Evolutionary conservation across 169 alveolate species (phyloP).

Genomic region (Eimeria acervulina): DNA sequence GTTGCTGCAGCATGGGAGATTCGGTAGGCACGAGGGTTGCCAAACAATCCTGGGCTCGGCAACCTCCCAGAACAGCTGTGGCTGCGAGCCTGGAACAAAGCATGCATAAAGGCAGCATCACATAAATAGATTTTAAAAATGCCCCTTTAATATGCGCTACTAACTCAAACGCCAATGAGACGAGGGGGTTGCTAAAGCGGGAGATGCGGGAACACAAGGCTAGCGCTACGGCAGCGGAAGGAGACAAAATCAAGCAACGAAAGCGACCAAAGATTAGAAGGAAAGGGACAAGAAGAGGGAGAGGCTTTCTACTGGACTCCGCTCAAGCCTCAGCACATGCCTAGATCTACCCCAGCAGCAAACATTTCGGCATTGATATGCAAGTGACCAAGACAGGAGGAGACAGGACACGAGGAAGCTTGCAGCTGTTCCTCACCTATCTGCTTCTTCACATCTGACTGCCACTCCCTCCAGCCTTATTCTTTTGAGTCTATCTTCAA

Average conservation of each 20-base stretch:
- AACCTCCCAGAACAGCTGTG: not conserved
- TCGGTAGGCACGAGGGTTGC: not conserved
- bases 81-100: constrained; percentile 11
- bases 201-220: not conserved
- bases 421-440: not conserved
- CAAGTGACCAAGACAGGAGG: not conserved
- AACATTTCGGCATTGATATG: not conserved
- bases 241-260: not conserved
- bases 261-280: not conserved
- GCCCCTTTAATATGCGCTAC: not conserved
- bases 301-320: not conserved
- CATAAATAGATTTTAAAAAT: not conserved
- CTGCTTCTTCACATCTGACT: constrained; percentile 29
- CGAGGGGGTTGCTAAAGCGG: not conserved
- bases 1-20: constrained; percentile 26
- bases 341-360: not conserved
- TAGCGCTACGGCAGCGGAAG: not conserved
- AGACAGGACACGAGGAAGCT: not conserved
- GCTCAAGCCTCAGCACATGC: not conserved
- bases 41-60: not conserved
- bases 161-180: not conserved
- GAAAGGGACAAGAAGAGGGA: not conserved
- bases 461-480: constrained; percentile 18
- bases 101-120: not conserved
- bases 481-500: not conserved